Base-by-base conservation (phyloP, 805 yeast species). In the Candida germanica region DNA sequence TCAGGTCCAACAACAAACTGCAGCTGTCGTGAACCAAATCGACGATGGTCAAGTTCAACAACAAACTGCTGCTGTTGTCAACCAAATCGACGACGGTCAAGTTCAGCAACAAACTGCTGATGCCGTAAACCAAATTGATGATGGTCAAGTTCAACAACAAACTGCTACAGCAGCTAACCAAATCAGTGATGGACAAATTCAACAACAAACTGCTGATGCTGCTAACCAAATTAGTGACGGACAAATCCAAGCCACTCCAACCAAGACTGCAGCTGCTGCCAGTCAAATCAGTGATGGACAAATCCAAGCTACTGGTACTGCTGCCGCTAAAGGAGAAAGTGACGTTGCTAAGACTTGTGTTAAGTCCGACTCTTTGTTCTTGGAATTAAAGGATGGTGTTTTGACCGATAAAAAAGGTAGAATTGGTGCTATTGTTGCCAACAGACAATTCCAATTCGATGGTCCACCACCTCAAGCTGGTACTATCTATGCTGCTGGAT, bases 381-480 rank as follows among this genome's bases (percentile, higher is more conserved):
- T 51, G 46, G 43, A 39, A 25, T 53, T 54, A 36, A 38, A 40
- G 12, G 49, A 37, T 17, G 48, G 54, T 33, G 35, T 51, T 16
- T 51, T 63, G 42, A 61, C 61, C 23, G 73, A 67, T 44, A 41
- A 57, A n/a, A 39, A 58, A 43, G 68, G 66, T 29, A 63, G 73
- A 58, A 48, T 66, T 42, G 73, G 73, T 36, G 62, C 69, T 29
- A 66, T 67, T 53, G 73, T 67, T 44, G 71, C 73, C 39, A 67
- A 67, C 61, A 73, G 83, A 69, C 91, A 83, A 69, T 79, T 80
- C 74, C 87, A 80, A 65, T 80, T 79, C 55, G 86, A 81, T 56
- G 86, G 86, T 56, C 86, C 86, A 39, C 82, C 85, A 66, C 88
- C 89, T 54, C 91, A 83, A 71, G 86, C 83, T 22, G 85, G 84